phyloP scores from a whole-genome alignment of 2,329 filamentous ascomycete species.

The Alternaria triticina region DNA sequence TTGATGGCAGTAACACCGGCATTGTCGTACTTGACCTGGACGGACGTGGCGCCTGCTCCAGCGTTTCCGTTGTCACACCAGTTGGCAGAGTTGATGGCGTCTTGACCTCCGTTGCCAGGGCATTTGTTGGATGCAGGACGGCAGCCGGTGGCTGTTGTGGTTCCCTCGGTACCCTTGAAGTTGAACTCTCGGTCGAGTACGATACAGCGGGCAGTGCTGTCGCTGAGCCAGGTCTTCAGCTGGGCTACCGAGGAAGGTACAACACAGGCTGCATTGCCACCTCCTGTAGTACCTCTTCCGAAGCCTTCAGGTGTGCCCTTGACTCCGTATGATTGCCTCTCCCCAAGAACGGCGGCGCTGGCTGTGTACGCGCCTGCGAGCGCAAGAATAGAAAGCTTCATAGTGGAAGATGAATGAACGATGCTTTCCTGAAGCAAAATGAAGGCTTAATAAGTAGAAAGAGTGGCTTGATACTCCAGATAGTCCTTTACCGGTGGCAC shows the following conservation, averaged over 20 bases:
- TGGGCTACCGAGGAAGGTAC: conserved; percentile 13
- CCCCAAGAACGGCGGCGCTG: conserved; percentile 2
- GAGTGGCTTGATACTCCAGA: background rate
- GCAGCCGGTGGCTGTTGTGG: conserved; percentile 22
- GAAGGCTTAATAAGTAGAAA: background rate
- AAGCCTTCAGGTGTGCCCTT: conserved; percentile 10
- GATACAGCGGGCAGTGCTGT: conserved; percentile 44
- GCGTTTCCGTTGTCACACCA: conserved; percentile 22
- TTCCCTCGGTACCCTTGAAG: conserved; percentile 33
- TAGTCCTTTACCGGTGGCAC: background rate
- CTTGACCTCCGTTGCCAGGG: conserved; percentile 61
- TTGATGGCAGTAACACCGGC: conserved; percentile 33
- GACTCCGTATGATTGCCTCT: background rate
- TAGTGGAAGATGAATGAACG: background rate
- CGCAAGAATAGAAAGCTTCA: conserved; percentile 7
- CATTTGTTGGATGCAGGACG: conserved; percentile 51
- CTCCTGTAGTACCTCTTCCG: conserved; percentile 15
- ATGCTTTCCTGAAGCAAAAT: background rate
- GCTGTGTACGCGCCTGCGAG: conserved; percentile 1
- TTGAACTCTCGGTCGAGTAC: conserved; percentile 40
- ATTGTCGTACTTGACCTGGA: conserved; percentile 39
- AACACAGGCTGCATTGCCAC: conserved; percentile 18
- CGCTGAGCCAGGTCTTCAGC: conserved; percentile 33
- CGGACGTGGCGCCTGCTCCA: conserved; percentile 9
- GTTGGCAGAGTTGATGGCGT: conserved; percentile 60